A percentile compares a stretch with the other conserved stretches of the same genome.
phyloP scores from a whole-genome alignment of 164 flowering plant species.

The Dillenia turbinata region DNA sequence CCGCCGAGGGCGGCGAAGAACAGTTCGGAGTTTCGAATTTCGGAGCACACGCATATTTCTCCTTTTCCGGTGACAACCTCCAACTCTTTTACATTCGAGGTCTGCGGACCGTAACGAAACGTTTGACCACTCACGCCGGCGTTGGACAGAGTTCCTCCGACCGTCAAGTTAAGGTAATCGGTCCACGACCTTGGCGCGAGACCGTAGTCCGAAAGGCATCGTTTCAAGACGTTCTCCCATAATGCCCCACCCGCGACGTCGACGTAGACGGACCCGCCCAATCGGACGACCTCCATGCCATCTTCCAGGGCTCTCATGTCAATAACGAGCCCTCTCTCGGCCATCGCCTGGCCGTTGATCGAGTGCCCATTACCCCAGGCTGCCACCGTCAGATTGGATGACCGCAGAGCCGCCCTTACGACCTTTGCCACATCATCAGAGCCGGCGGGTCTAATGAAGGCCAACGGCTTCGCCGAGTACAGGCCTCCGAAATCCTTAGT shows the following conservation, averaged over 20 bases:
- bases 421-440: conserved; percentile 46
- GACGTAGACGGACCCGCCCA: conserved; percentile 19
- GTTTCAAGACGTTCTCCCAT: conserved; percentile 67
- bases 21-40: conserved; percentile 43
- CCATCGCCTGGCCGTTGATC: conserved; percentile 86
- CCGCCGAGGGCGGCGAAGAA: conserved; percentile 76
- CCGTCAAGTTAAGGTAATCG: conserved; percentile 76
- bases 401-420: conserved; percentile 31
- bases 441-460: conserved; percentile 43
- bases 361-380: conserved; percentile 95
- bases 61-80: conserved; percentile 88
- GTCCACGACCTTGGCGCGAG: conserved; percentile 90
- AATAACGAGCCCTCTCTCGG: conserved; percentile 63
- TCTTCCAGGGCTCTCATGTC: conserved; percentile 55
- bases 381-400: conserved; percentile 60
- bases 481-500: conserved; percentile 75
- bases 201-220: conserved; percentile 44
- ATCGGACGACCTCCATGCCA: conserved; percentile 4
- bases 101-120: conserved; percentile 80
- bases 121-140: conserved; percentile 94
- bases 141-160: conserved; percentile 87
- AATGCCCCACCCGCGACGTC: conserved; percentile 81
- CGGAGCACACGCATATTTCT: conserved; percentile 48
- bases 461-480: conserved; percentile 33
- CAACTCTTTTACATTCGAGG: conserved; percentile 68